phyloP scores from a whole-genome alignment of 345 rosid genomes.

The Turritis glabra region DNA sequence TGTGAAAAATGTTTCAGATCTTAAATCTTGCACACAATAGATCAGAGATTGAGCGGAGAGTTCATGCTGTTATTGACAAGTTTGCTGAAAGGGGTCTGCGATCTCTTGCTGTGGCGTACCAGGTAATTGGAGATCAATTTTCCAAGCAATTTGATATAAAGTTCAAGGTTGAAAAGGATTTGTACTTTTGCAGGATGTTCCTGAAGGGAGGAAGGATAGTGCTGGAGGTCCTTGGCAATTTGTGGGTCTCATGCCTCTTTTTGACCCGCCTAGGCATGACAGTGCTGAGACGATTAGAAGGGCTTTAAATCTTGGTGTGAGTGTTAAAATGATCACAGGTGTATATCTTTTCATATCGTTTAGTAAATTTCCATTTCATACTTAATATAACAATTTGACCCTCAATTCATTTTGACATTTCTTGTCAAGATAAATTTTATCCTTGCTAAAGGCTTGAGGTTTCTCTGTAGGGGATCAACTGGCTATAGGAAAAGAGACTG shows the following conservation, averaged over 20 bases:
- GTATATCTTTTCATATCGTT: no score
- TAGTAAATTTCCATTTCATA: neutral
- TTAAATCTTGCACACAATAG: conserved; percentile 76
- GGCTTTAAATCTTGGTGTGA: neutral
- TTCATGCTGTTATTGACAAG: neutral
- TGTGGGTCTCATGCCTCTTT: neutral
- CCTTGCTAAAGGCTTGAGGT: conserved; percentile 21
- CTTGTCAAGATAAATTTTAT: conserved; percentile 2
- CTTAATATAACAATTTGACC: neutral
- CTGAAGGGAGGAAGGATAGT: neutral
- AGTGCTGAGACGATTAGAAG: neutral
- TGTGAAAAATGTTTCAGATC: conserved; percentile 33
- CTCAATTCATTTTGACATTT: neutral
- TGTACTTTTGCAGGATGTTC: conserved; percentile 70
- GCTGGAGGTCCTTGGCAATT: neutral
- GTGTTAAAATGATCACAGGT: conserved; percentile 9
- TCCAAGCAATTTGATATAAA: neutral
- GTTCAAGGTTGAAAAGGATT: conserved; percentile 9
- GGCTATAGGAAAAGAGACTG: conserved; percentile 97
- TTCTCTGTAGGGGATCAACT: conserved; percentile 79
- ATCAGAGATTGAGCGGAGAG: conserved; percentile 59
- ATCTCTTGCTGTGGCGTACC: conserved; percentile 96
- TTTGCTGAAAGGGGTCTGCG: conserved; percentile 38
- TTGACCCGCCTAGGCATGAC: neutral
- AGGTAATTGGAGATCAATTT: conserved; percentile 46